These are phyloP conservation scores for Dimargaris verticillata DNA, from an alignment of 192 early-diverging fungal genomes.

Conservation along the genomic window DNA sequence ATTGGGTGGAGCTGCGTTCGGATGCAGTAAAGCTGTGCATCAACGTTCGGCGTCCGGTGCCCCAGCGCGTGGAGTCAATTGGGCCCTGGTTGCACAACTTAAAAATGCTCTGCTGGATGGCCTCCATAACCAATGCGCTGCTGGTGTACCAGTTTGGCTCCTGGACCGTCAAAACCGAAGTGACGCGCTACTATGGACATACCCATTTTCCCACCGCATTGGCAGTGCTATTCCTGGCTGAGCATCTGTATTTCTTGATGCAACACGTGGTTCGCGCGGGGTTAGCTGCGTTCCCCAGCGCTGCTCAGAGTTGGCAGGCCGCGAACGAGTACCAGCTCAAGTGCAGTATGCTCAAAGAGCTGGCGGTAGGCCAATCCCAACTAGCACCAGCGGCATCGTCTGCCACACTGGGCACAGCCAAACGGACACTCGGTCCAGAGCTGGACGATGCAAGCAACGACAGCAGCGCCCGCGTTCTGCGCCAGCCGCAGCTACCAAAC, in stretches of 20 bases:
- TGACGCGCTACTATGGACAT: not conserved
- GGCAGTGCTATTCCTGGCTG: not conserved
- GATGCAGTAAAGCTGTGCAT: conserved; percentile 85
- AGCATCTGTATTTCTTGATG: conserved; percentile 2
- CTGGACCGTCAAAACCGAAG: conserved; percentile 8
- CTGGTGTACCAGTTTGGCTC: conserved; percentile 35
- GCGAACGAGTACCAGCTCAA: conserved; percentile 5
- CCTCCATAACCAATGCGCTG: conserved; percentile 34
- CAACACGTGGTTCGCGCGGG: not conserved
- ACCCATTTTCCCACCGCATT: not conserved
- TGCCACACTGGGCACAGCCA: too few species aligned
- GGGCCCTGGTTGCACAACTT: conserved; percentile 61
- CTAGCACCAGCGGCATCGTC: too few species aligned
- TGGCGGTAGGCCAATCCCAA: too few species aligned
- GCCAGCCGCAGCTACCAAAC: too few species aligned
- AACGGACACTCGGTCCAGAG: too few species aligned
- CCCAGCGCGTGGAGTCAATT: conserved; percentile 47
- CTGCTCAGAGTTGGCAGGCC: not conserved
- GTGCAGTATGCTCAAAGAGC: too few species aligned
- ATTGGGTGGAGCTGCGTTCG: conserved; percentile 77
- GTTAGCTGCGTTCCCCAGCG: conserved; percentile 2
- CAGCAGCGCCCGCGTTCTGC: too few species aligned
- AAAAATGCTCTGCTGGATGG: conserved; percentile 32
- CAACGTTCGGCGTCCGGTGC: conserved; percentile 52
- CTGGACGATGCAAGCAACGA: too few species aligned